Evolutionary conservation across 108 stramenopile species (phyloP), one percentile per base, ranked within the genome.

Genomic region (Cyclotella atomus): DNA sequence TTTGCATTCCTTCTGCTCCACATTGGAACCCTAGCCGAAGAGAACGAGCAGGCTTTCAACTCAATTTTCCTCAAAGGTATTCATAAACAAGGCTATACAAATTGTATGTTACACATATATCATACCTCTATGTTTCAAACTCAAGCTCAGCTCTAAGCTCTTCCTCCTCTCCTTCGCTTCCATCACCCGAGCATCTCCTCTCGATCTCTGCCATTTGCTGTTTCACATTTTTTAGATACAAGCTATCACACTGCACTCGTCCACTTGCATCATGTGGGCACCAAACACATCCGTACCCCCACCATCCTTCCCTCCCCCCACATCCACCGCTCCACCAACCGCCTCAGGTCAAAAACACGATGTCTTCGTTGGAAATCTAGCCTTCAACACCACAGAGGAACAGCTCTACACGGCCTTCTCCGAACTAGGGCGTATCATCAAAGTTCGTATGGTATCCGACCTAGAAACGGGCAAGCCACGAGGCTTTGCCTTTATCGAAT

Each of bases 401-500:
- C 95, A 96, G 44, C 82, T 95, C 8, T 85, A 88, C 63, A 76
- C 88, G 21, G 92, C 87, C n/a, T 96, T 96, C 73, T 89, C 93
- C 23, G 96, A 95, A 54, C 71, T 93, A 46, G 98, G 98, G 10
- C 82, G 91, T 30, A 91, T 98, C 27, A 65, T 96, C 29, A 93
- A 90, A 68, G 93, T 98, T 0, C 83, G 97, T 28, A 85, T 97
- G 82, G 96, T 97, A 23, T 87, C 93, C 24, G 97, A 99, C 78
- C 73, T 82, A 20, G 97, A 97, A 55, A 97, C 97, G 15, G 96
- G 97, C 20, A 97, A 94, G 59, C 94, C 95, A 12, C 85, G 96
- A 34, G 98, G 98, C 2, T 99, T 94, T 81, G 97, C 96, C 30
- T 99, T 99, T 83, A 91, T 99, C 28, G 98, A 99, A 75, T 99